Evolutionary conservation across 2,329 filamentous ascomycete species (phyloP).

Genomic region (Nemania serpens): DNA sequence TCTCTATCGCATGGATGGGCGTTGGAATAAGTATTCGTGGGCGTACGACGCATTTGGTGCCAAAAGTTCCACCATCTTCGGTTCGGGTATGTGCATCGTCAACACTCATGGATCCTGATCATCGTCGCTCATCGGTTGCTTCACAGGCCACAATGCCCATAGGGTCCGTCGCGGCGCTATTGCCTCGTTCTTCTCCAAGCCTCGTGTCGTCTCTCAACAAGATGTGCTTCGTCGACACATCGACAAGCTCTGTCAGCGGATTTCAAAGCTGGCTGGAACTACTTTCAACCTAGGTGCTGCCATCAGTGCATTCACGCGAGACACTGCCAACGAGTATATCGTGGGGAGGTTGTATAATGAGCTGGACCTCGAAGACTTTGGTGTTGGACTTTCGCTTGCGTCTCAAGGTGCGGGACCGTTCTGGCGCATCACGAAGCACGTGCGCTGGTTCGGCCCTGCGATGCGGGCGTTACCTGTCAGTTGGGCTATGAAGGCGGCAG

Average conservation of each 20-base stretch:
- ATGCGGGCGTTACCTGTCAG: not conserved
- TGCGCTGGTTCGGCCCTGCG: not conserved
- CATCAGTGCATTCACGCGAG: slow-evolving; percentile 24
- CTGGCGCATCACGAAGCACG: slow-evolving; percentile 11
- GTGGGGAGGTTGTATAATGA: slow-evolving; percentile 24
- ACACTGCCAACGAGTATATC: slow-evolving; percentile 25
- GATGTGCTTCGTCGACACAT: slow-evolving; percentile 3
- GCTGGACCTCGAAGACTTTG: slow-evolving; percentile 26
- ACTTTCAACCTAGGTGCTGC: slow-evolving; percentile 15
- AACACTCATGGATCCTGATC: not conserved
- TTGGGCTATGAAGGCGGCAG: not conserved
- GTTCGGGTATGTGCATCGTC: not conserved
- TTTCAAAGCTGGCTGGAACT: not conserved
- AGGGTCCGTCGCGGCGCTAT: slow-evolving; percentile 22
- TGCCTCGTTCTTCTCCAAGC: slow-evolving; percentile 29
- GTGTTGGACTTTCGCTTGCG: not conserved
- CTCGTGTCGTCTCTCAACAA: not conserved
- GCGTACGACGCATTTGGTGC: slow-evolving; percentile 11
- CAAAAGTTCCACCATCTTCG: slow-evolving; percentile 9
- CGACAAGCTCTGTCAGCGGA: slow-evolving; percentile 1
- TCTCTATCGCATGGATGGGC: slow-evolving; percentile 19
- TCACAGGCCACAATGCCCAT: slow-evolving; percentile 17
- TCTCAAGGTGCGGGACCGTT: not conserved
- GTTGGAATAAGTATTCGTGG: slow-evolving; percentile 26
- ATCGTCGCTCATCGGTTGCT: not conserved